Evolutionary conservation across 805 yeast species (phyloP), one percentile per base, ranked within the genome.

Genomic region (Teunomyces funiuensis): DNA sequence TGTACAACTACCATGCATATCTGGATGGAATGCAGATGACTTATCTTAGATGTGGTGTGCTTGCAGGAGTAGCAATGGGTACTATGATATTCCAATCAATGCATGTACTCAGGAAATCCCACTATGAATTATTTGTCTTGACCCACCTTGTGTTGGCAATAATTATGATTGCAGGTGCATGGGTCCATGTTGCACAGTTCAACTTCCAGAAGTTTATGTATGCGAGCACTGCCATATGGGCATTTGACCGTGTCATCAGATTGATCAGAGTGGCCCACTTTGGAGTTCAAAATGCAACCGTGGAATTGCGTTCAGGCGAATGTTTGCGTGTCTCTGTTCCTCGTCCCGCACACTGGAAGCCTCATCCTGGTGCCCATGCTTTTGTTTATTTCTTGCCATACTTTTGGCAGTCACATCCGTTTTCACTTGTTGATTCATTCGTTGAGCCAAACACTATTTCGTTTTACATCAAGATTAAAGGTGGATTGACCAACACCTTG

Each of bases 371-470:
- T 1, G 81, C 82, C 17, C 83, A 78, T 57, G 79, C 79, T 20
- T 82, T 78, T 61, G 57, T 82, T 14, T 79, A 77, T 49, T 68
- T 77, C 47, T 52, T 79, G 33, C 63, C 63, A 26, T 60, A 75
- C 50, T 76, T 79, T 52, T 77, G 83, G 79, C 83, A 82, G 51
- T 79, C 86, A 0, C 88, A 82, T 56, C 88, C 88, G 2, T 82
- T 82, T 49, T 80, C 86, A 0, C 65, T 76, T 14, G 65, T 76
- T 13, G 71, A 76, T 14, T 57, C 73, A 0, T 62, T 57, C 5
- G 52, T 75, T 6, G 43, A 28, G 2, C 64, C 61, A 31, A 43
- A 68, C 14, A 42, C 46, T 7, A 67, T 76, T n/a, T 63, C 76
- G 14, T 66, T 82, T 36, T 61, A 71, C 40, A 62, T 77, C 37